phyloP scores from a whole-genome alignment of 176 grass and related monocot genomes.

The Carex littledalei region DNA sequence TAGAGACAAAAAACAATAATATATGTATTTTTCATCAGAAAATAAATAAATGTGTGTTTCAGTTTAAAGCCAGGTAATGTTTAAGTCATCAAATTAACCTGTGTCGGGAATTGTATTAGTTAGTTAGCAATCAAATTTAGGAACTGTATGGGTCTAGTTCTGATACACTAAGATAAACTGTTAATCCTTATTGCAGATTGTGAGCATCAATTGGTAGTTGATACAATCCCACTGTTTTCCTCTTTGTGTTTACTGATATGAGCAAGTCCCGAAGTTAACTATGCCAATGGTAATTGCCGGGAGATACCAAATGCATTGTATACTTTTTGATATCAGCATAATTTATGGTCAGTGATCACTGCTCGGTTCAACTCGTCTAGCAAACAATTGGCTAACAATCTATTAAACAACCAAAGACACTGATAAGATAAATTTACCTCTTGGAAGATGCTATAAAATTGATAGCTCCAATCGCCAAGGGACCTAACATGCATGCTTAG shows the following conservation, averaged over 20 bases:
- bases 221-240: neutral
- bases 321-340: neutral
- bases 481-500: conserved; percentile 64
- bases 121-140: neutral
- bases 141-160: neutral
- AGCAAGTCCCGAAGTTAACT: neutral
- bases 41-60: neutral
- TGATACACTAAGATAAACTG: neutral
- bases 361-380: neutral
- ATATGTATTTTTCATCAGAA: neutral
- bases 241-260: neutral
- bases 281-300: neutral
- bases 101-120: neutral
- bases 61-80: neutral
- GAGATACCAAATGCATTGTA: neutral
- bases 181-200: neutral
- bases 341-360: neutral
- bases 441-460: conserved; percentile 55
- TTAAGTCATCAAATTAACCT: neutral
- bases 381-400: neutral
- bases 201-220: neutral
- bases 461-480: conserved; percentile 67
- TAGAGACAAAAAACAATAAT: neutral
- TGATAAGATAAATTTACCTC: conserved; percentile 23
- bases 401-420: neutral